Conservation (phyloP, 768 basidiomycete species). For the Boletus fagicola region DNA sequence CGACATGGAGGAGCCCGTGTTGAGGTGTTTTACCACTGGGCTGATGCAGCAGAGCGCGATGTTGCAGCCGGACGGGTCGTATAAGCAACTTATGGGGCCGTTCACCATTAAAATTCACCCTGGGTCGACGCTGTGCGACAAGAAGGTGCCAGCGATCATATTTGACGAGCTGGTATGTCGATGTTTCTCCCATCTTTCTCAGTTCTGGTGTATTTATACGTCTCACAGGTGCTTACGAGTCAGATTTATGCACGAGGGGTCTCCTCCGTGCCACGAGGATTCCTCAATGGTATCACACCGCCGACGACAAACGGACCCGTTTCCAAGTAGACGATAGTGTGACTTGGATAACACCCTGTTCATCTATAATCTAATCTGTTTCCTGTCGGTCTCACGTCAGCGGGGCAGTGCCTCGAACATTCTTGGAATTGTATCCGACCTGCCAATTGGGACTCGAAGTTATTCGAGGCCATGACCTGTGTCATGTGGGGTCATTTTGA, state of each 20-base stretch:
- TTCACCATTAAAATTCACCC: slow-evolving; percentile 91
- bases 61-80: slow-evolving; percentile 80
- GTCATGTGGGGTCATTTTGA: not conserved
- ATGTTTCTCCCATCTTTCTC: not conserved
- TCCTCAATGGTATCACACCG: slow-evolving; percentile 31
- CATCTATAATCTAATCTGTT: slow-evolving; percentile 14
- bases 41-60: slow-evolving; percentile 82
- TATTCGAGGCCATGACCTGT: not conserved
- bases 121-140: slow-evolving; percentile 75
- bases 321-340: slow-evolving; percentile 15
- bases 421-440: slow-evolving; percentile 4
- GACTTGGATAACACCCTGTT: not conserved
- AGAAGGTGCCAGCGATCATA: slow-evolving; percentile 82
- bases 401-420: not conserved
- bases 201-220: not conserved
- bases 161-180: slow-evolving; percentile 86
- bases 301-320: slow-evolving; percentile 9
- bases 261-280: slow-evolving; percentile 69
- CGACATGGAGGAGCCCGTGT: slow-evolving; percentile 64
- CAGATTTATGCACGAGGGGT: slow-evolving; percentile 92
- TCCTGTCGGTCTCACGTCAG: not conserved
- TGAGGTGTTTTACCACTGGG: slow-evolving; percentile 73
- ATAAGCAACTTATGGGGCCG: slow-evolving; percentile 78
- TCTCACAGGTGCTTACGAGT: slow-evolving; percentile 68
- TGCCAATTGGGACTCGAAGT: not conserved